Evolutionary conservation across 2,329 filamentous ascomycete genomes (phyloP), one percentile per base, ranked within the genome.

Genomic region (Amphichorda felina): DNA sequence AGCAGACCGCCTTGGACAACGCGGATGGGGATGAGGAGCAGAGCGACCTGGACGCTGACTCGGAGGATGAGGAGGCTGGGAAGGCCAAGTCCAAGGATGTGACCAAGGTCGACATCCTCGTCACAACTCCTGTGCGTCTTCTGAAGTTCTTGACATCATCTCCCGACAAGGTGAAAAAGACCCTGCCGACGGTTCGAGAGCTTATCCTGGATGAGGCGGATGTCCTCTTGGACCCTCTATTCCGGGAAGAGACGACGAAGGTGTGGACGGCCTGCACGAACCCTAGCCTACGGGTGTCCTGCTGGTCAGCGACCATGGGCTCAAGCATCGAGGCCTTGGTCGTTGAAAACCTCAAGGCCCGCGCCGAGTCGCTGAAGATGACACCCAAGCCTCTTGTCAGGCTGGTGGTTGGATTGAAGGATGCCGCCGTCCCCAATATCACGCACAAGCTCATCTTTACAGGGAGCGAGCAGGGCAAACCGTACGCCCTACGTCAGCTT

Each of bases 251-350:
- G 55, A 95, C 87, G 0, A 65, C 93, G 26, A 71, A 72, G 4
- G 79, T 96, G 42, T 95, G 88, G 87, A 72, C 75, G 29, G 74
- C 82, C 3, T 89, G 89, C 55, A 76, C 66, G 3, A 78, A 79
- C 45, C 66, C 74, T 3, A 59, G 68, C n/a, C 64, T 96, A 8
- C 73, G 78, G 17, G 68, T 86, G 4, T 85, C 82, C 8, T 78
- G 94, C 40, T 98, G 89, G 87, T 96, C 91, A 11, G 91, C 91
- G 11, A 98, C 91, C 0, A 95, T 98, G 79, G 86, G 84, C 4
- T 94, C 89, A 13, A 91, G 81, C 46, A 83, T 96, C 29, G 91
- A 98, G 60, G 68, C 78, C 15, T 65, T 95, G 7, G 73, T 85
- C 32, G 72, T 72, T 6, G 72, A 75, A n/a, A 80, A 79, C 11